phyloP scores from a whole-genome alignment of 1,284 basidiomycete genomes.

The Cryptococcus wingfieldii region DNA sequence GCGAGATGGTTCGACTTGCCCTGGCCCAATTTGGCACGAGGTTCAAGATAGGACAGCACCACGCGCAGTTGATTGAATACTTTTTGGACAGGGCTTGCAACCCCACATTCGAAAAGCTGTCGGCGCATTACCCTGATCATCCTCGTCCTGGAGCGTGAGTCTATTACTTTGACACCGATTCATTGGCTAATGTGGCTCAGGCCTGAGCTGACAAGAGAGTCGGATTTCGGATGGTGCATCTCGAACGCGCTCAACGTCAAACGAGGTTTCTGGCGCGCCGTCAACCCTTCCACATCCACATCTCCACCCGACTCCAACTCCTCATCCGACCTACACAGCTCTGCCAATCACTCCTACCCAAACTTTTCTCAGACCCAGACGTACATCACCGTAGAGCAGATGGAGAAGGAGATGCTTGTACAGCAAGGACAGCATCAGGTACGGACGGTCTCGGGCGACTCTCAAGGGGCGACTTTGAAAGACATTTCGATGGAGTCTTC shows the following conservation, averaged over 20 bases:
- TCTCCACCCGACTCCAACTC: not conserved
- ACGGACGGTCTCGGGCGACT: not conserved
- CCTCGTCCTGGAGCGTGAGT: constrained; percentile 38
- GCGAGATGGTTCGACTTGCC: constrained; percentile 36
- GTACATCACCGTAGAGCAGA: not conserved
- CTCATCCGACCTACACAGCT: not conserved
- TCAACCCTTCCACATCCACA: not conserved
- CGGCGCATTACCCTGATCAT: constrained; percentile 43
- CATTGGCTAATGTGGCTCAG: constrained; percentile 5
- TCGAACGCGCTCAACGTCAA: constrained; percentile 44
- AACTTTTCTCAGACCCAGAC: not conserved
- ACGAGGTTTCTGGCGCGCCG: constrained; percentile 38
- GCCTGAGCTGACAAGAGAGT: constrained; percentile 25
- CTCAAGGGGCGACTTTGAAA: not conserved
- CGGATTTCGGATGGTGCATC: constrained; percentile 37
- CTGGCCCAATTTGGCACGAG: constrained; percentile 30
- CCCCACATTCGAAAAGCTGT: constrained; percentile 40
- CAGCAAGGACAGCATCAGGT: not conserved
- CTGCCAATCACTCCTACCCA: not conserved
- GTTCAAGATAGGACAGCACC: constrained; percentile 45
- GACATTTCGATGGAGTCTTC: not conserved
- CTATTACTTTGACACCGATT: not conserved
- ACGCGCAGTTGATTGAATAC: constrained; percentile 45
- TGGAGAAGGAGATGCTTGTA: not conserved
- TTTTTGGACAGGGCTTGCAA: constrained; percentile 41